These are phyloP conservation scores for Podaxis sp. DNA, from an alignment of 768 basidiomycete species.

Conservation along the genomic window DNA sequence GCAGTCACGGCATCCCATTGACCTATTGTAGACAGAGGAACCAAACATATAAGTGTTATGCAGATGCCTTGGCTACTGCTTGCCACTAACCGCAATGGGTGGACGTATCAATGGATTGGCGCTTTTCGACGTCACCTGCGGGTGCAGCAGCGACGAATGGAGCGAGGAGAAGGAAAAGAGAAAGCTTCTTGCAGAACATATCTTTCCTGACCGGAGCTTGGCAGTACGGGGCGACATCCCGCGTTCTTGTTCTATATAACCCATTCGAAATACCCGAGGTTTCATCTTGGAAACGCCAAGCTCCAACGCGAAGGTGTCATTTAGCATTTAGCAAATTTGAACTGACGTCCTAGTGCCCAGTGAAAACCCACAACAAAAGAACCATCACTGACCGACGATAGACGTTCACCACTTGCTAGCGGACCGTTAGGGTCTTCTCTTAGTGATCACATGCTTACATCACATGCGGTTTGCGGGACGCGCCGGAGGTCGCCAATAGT, in stretches of 20 bases:
- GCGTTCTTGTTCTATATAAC: background rate
- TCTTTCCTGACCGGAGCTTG: background rate
- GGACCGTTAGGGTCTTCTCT: background rate
- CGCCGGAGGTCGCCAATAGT: background rate
- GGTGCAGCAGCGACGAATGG: constrained; percentile 32
- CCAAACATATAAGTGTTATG: background rate
- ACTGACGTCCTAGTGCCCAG: background rate
- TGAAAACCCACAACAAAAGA: background rate
- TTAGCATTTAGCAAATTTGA: background rate
- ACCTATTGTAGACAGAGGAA: constrained; percentile 25
- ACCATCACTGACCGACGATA: background rate
- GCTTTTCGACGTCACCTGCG: constrained; percentile 22
- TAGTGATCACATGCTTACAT: constrained; percentile 5
- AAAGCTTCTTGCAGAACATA: constrained; percentile 26
- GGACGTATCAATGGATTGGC: constrained; percentile 34
- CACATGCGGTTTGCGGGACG: constrained; percentile 2
- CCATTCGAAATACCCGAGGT: constrained; percentile 1
- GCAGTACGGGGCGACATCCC: background rate
- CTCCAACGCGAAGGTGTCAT: constrained; percentile 1
- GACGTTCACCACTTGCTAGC: background rate
- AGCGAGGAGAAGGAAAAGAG: constrained; percentile 26
- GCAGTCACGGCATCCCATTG: constrained; percentile 50
- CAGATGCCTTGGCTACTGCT: background rate
- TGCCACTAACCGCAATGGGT: constrained; percentile 33
- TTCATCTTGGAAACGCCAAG: constrained; percentile 6